These are phyloP conservation scores for Fusarium sp. DNA, from an alignment of 2,329 filamentous ascomycete species.

Conservation along the genomic window DNA sequence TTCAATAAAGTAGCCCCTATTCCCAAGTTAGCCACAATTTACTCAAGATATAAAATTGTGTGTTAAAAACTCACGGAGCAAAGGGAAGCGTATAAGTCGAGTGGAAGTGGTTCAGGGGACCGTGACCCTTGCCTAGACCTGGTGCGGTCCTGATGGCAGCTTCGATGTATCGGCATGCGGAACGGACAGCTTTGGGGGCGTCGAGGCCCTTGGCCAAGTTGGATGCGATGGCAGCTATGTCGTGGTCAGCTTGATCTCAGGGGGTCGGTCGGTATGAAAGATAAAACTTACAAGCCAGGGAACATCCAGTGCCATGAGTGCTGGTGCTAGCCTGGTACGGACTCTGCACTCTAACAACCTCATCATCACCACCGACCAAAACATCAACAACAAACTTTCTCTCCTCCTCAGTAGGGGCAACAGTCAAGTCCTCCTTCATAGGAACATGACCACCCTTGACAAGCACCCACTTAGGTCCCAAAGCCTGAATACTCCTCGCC, in stretches of 20 bases:
- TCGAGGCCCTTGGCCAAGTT: conserved; percentile 71
- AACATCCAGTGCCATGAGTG: conserved; percentile 96
- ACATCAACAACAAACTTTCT: conserved; percentile 79
- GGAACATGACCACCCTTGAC: conserved; percentile 94
- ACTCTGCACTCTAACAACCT: conserved; percentile 73
- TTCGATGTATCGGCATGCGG: conserved; percentile 78
- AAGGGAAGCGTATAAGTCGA: conserved; percentile 76
- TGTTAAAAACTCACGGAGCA: conserved; percentile 60
- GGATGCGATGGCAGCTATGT: conserved; percentile 76
- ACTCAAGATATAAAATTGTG: accelerated
- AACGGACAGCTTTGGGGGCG: conserved; percentile 69
- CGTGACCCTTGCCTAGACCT: conserved; percentile 72
- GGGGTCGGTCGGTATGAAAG: not conserved
- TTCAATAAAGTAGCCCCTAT: conserved; percentile 80
- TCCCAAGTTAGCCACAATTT: not conserved
- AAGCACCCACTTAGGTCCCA: conserved; percentile 84
- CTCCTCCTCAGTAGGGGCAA: conserved; percentile 68
- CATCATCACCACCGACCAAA: conserved; percentile 69
- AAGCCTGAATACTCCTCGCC: conserved; percentile 70
- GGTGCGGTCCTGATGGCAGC: conserved; percentile 75
- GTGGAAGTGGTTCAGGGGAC: conserved; percentile 83
- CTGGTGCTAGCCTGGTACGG: conserved; percentile 78
- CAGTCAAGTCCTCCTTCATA: conserved; percentile 70
- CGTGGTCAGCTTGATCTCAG: not conserved
- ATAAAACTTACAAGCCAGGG: conserved; percentile 78